Evolutionary conservation across 1,284 basidiomycete genomes (phyloP).

Genomic region (Austroboletus niveus): DNA sequence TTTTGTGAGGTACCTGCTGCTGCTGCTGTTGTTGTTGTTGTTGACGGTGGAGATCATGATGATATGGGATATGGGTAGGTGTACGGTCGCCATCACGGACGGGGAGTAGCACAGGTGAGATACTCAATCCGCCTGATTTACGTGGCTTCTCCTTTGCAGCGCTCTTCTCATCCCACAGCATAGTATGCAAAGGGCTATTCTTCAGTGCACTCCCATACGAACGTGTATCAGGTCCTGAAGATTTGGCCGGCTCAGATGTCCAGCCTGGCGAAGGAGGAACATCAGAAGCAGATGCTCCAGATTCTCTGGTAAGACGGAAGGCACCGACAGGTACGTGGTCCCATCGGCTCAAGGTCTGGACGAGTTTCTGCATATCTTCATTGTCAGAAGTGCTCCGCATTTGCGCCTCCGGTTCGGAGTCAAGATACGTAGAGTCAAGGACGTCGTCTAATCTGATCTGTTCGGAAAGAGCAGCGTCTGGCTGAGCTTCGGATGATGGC

Average conservation of each 20-base stretch:
- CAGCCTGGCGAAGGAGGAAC: conserved; percentile 31
- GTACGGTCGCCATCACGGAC: conserved; percentile 57
- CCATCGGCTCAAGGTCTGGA: conserved; percentile 55
- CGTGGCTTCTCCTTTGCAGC: conserved; percentile 18
- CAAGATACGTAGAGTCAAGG: conserved; percentile 70
- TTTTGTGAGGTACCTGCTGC: conserved; percentile 43
- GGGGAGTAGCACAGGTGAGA: conserved; percentile 56
- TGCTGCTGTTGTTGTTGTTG: conserved; percentile 25
- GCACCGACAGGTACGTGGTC: conserved; percentile 71
- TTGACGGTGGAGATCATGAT: conserved; percentile 27
- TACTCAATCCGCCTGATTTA: conserved; percentile 31
- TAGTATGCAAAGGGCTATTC: conserved; percentile 52
- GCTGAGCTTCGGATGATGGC: conserved; percentile 35
- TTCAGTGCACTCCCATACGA: conserved; percentile 45
- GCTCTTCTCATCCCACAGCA: conserved; percentile 53
- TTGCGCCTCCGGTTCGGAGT: conserved; percentile 44
- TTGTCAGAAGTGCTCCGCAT: conserved; percentile 26
- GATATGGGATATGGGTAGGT: conserved; percentile 37
- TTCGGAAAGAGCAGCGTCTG: conserved; percentile 40
- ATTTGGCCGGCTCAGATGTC: conserved; percentile 25
- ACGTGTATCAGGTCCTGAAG: conserved; percentile 15
- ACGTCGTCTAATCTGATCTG: conserved; percentile 76
- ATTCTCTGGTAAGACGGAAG: conserved; percentile 65
- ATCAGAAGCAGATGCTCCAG: conserved; percentile 25
- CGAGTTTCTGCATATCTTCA: conserved; percentile 35